Conservation (phyloP, 495 filamentous ascomycete genomes). For the Penicillium parvum region DNA sequence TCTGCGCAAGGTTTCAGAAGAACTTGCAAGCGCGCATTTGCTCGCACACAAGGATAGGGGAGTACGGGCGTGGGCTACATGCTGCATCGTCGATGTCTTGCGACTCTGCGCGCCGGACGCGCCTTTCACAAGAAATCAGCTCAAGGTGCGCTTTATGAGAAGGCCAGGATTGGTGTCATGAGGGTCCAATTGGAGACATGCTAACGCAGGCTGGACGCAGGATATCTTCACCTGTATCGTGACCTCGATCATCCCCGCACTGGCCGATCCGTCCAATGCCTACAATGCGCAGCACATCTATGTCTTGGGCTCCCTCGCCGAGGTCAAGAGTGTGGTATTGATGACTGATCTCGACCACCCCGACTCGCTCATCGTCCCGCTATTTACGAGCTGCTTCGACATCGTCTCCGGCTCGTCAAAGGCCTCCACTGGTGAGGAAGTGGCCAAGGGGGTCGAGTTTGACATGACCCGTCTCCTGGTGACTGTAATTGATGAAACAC, state of each 20-base stretch:
- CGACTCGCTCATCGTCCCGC: slow-evolving; percentile 67
- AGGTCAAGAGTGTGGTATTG: slow-evolving; percentile 90
- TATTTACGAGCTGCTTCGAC: slow-evolving; percentile 89
- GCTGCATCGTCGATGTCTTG: slow-evolving; percentile 91
- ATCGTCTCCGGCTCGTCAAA: slow-evolving; percentile 77
- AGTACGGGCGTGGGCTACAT: slow-evolving; percentile 81
- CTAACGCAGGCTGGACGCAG: slow-evolving; percentile 39
- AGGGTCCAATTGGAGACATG: neutral
- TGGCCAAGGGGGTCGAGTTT: slow-evolving; percentile 86
- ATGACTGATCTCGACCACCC: slow-evolving; percentile 83
- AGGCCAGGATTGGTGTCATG: neutral
- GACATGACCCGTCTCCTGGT: slow-evolving; percentile 84
- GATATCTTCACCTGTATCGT: slow-evolving; percentile 92
- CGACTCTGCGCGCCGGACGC: slow-evolving; percentile 92
- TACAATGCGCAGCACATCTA: slow-evolving; percentile 93
- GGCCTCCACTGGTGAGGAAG: slow-evolving; percentile 66
- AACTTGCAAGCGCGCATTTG: slow-evolving; percentile 77
- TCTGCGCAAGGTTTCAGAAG: slow-evolving; percentile 77
- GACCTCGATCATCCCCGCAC: slow-evolving; percentile 72
- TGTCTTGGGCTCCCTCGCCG: slow-evolving; percentile 80
- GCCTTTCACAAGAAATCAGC: slow-evolving; percentile 81
- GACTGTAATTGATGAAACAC: slow-evolving; percentile 81
- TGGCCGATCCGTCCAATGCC: slow-evolving; percentile 81
- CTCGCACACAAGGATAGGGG: slow-evolving; percentile 88
- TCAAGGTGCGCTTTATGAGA: slow-evolving; percentile 62